Evolutionary conservation across 1,284 basidiomycete genomes (phyloP).

Genomic region (Irpex sp.): DNA sequence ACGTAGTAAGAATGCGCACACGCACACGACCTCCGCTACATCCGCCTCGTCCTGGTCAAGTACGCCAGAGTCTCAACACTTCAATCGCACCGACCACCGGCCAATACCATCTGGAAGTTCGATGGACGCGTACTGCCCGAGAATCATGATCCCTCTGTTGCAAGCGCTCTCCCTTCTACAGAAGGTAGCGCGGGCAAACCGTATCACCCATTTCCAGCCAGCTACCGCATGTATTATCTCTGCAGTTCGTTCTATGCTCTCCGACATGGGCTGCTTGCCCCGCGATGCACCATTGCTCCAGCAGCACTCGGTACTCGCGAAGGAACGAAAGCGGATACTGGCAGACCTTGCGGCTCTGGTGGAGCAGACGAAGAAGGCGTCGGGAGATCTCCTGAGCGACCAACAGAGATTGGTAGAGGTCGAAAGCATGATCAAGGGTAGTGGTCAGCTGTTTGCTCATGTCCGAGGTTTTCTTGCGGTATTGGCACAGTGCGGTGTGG

Average conservation of each 20-base stretch:
- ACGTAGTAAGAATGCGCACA: slow-evolving; percentile 30
- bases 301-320: slow-evolving; percentile 63
- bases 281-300: slow-evolving; percentile 78
- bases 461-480: slow-evolving; percentile 70
- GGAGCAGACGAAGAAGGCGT: slow-evolving; percentile 77
- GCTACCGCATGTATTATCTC: slow-evolving; percentile 90
- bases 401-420: slow-evolving; percentile 54
- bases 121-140: slow-evolving; percentile 62
- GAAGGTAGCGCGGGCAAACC: slow-evolving; percentile 75
- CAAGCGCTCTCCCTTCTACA: slow-evolving; percentile 86
- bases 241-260: slow-evolving; percentile 87
- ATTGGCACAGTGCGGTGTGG: slow-evolving; percentile 77
- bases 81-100: slow-evolving; percentile 37
- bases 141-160: slow-evolving; percentile 73
- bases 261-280: slow-evolving; percentile 81
- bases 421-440: slow-evolving; percentile 69
- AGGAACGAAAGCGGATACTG: slow-evolving; percentile 82
- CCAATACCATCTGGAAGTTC: slow-evolving; percentile 43
- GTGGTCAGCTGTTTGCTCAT: slow-evolving; percentile 71
- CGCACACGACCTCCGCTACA: slow-evolving; percentile 44
- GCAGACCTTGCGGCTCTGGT: slow-evolving; percentile 84
- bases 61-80: slow-evolving; percentile 33
- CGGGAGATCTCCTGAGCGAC: slow-evolving; percentile 49
- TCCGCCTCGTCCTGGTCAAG: slow-evolving; percentile 57
- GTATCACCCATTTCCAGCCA: slow-evolving; percentile 80